A percentile compares a stretch with the other conserved stretches of the same genome.
Evolutionary conservation across 225 moss, liverwort and hornwort genomes (phyloP).

Genomic region (Pleurozium schreberi): DNA sequence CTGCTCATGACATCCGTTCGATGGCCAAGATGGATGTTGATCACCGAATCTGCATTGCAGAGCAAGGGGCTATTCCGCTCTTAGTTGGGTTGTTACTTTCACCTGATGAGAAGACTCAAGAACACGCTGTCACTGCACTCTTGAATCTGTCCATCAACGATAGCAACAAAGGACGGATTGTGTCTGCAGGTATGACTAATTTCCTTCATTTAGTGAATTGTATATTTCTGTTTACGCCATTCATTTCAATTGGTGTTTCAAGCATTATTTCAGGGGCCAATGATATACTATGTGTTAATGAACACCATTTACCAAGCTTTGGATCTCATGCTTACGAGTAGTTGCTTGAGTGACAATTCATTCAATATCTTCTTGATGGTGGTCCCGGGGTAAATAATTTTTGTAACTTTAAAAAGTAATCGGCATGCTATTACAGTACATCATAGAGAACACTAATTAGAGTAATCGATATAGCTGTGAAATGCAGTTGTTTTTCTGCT

Average conservation of each 20-base stretch:
- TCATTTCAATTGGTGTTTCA: background rate
- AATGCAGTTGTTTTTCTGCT: background rate
- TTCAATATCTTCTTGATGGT: background rate
- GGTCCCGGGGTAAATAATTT: background rate
- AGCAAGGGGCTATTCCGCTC: slow-evolving; percentile 73
- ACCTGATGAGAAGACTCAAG: slow-evolving; percentile 51
- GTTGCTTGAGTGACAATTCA: background rate
- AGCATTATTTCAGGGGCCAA: background rate
- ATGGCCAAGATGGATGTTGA: slow-evolving; percentile 66
- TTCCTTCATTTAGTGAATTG: background rate
- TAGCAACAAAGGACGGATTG: slow-evolving; percentile 64
- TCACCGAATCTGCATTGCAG: slow-evolving; percentile 68
- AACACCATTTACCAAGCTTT: background rate
- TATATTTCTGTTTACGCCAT: background rate
- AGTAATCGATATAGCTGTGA: background rate
- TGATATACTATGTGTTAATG: background rate
- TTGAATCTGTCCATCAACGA: slow-evolving; percentile 81
- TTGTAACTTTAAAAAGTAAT: background rate
- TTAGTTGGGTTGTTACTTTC: slow-evolving; percentile 48
- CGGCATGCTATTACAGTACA: background rate
- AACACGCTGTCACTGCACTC: slow-evolving; percentile 77
- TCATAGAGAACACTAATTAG: background rate
- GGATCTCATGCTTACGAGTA: background rate
- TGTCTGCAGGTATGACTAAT: slow-evolving; percentile 18
- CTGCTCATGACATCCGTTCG: slow-evolving; percentile 51